These are phyloP conservation scores for Picochlorum sp. DNA, from an alignment of 139 green algal genomes.

Conservation along the genomic window DNA sequence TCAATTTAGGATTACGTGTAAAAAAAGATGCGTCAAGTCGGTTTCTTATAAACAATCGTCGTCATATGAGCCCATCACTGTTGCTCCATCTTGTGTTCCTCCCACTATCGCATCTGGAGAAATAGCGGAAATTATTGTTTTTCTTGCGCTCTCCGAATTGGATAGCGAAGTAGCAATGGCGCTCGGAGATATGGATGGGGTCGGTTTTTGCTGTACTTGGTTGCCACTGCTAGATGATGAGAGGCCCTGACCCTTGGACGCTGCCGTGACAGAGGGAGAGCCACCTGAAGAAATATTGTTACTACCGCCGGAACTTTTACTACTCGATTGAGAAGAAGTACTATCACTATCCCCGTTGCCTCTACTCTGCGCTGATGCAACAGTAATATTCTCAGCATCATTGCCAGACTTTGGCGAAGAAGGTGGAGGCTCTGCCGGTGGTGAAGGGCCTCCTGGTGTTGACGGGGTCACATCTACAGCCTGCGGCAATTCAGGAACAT, in stretches of 20 bases:
- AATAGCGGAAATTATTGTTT: neutral
- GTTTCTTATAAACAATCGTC: constrained; percentile 2
- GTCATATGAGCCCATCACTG: constrained; percentile 1
- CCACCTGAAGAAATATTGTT: neutral
- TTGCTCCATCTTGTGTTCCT: neutral
- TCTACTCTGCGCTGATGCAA: neutral
- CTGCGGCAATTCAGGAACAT: constrained; percentile 17
- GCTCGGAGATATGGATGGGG: neutral
- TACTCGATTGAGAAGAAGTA: neutral
- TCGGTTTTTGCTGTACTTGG: too few species aligned
- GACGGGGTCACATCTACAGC: constrained; percentile 14
- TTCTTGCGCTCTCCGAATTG: neutral
- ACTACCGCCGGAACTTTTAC: neutral
- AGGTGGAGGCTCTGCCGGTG: neutral
- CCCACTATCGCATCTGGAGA: constrained; percentile 2
- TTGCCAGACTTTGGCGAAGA: neutral
- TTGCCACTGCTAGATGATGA: too few species aligned
- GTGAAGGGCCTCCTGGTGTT: neutral
- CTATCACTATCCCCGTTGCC: neutral
- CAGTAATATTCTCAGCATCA: neutral
- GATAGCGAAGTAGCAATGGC: neutral
- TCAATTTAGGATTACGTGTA: too few species aligned
- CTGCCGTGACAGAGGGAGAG: too few species aligned
- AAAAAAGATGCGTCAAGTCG: too few species aligned
- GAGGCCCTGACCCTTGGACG: too few species aligned